Evolutionary conservation across 1,284 basidiomycete species (phyloP).

Genomic region (Fomitiporia mediterranea): DNA sequence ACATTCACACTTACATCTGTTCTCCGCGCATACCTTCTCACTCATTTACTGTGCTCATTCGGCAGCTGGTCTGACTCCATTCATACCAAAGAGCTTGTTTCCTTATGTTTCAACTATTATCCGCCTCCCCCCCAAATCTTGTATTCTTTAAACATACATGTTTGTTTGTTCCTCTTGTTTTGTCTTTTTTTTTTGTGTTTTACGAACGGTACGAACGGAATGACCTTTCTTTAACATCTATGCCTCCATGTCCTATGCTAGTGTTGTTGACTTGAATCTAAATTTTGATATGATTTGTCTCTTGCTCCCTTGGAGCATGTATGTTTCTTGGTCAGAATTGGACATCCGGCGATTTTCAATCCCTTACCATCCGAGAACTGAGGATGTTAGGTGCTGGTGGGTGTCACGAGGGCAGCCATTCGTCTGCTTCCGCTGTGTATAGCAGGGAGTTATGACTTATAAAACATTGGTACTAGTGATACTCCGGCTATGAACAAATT

Average conservation of each 20-base stretch:
- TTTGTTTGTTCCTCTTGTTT: too few species aligned
- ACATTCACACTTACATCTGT: neutral
- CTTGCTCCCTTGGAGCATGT: neutral
- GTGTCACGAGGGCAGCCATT: too few species aligned
- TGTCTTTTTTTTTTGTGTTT: neutral
- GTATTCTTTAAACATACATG: neutral
- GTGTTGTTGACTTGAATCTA: neutral
- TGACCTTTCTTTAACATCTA: neutral
- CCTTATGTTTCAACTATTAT: neutral
- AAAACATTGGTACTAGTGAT: too few species aligned
- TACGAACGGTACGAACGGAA: neutral
- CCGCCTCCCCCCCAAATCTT: neutral
- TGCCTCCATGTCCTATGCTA: neutral
- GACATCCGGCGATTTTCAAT: too few species aligned
- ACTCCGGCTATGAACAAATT: too few species aligned
- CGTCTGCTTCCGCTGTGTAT: too few species aligned
- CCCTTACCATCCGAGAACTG: too few species aligned
- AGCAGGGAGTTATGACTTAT: too few species aligned
- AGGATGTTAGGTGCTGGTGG: too few species aligned
- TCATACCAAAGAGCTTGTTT: too few species aligned
- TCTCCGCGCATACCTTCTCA: neutral
- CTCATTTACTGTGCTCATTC: neutral
- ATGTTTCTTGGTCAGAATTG: too few species aligned
- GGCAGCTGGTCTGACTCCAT: too few species aligned
- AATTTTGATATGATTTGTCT: neutral